A percentile compares a stretch with the other conserved stretches of the same genome.
phyloP scores from a whole-genome alignment of 2,329 filamentous ascomycete species.

The Phyllachora maydis region DNA sequence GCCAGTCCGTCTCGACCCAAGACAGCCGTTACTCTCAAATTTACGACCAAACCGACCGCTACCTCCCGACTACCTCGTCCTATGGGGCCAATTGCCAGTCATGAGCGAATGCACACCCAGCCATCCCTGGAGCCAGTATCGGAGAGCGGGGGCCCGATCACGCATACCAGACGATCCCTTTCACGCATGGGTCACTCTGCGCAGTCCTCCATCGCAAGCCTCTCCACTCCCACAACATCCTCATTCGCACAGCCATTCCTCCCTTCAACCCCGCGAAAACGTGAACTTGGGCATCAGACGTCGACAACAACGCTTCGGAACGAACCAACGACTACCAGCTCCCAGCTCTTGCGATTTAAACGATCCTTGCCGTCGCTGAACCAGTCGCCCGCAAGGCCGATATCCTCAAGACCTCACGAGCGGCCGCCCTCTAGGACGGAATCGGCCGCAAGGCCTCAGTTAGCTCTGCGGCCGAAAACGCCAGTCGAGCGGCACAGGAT shows the following conservation, averaged over 20 bases:
- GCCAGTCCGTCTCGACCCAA: conserved; percentile 51
- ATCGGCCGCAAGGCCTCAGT: conserved; percentile 21
- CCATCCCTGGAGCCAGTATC: conserved; percentile 82
- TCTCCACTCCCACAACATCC: conserved; percentile 38
- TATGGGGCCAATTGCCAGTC: conserved; percentile 41
- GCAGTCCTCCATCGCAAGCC: conserved; percentile 46
- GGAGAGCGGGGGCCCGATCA: conserved; percentile 60
- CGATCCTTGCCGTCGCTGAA: conserved; percentile 36
- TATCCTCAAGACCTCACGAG: conserved; percentile 22
- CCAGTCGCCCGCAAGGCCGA: conserved; percentile 28
- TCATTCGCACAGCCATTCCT: conserved; percentile 30
- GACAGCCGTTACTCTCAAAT: conserved; percentile 70
- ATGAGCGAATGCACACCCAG: conserved; percentile 45
- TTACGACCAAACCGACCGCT: conserved; percentile 55
- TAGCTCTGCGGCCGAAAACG: conserved; percentile 43
- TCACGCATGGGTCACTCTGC: conserved; percentile 49
- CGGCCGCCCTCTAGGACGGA: conserved; percentile 40
- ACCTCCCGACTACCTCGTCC: conserved; percentile 64
- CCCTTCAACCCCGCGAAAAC: conserved; percentile 38
- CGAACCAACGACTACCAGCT: conserved; percentile 43
- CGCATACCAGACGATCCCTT: conserved; percentile 36
- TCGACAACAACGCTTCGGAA: conserved; percentile 31
- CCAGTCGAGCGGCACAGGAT: conserved; percentile 41
- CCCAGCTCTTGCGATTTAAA: conserved; percentile 44
- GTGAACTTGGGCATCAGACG: conserved; percentile 33